A percentile compares a stretch with the other conserved stretches of the same genome.
Conservation (phyloP, 2,329 filamentous ascomycete genomes). For the Aspergillus sp. region DNA sequence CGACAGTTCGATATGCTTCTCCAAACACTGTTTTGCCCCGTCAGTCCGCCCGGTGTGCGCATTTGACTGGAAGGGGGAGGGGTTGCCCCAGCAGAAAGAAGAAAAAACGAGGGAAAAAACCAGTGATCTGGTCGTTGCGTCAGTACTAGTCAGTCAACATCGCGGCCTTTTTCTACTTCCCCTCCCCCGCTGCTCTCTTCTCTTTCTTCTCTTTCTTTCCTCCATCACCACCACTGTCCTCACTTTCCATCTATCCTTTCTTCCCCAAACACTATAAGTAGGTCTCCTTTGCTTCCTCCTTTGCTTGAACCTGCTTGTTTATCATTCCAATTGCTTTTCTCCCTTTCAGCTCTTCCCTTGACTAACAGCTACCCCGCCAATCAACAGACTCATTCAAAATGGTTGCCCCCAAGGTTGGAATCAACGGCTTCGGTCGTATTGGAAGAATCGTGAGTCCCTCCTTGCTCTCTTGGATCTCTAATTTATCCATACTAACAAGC, state of each 20-base stretch:
- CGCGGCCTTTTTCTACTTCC: constrained; percentile 19
- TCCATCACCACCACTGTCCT: constrained; percentile 8
- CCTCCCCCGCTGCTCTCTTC: constrained; percentile 22
- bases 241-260: constrained; percentile 2
- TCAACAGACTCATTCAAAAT: constrained; percentile 25
- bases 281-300: background rate
- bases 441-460: constrained; percentile 69
- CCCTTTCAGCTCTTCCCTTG: constrained; percentile 4
- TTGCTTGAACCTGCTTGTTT: background rate
- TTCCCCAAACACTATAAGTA: constrained; percentile 8
- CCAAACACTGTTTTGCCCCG: constrained; percentile 10
- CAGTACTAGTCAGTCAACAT: constrained; percentile 27
- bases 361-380: constrained; percentile 28
- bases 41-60: constrained; percentile 24
- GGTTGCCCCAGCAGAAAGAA: constrained; percentile 3
- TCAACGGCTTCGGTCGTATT: constrained; percentile 99
- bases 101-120: too few relatives aligned
- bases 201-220: constrained; percentile 11
- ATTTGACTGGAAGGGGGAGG: constrained; percentile 4
- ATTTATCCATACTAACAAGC: constrained; percentile 17
- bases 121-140: constrained; percentile 28
- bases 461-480: background rate
- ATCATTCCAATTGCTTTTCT: background rate
- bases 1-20: too few relatives aligned
- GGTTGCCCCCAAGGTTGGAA: constrained; percentile 60